Base-by-base conservation (phyloP, 2,329 filamentous ascomycete species). In the Colletotrichum sp. region DNA sequence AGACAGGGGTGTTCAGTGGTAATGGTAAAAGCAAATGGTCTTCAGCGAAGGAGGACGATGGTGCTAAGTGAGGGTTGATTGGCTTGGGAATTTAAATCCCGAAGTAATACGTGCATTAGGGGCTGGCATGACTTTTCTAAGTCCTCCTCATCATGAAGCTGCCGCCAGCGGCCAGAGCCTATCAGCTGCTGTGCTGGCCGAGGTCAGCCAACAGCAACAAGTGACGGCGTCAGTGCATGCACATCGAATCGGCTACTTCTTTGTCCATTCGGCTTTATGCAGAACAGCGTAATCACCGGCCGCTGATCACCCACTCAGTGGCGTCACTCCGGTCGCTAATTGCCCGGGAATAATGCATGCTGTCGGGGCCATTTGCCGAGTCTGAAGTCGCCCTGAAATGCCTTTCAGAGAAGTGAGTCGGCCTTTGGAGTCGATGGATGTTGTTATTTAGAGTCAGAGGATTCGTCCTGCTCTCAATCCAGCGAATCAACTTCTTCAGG, bases 181-280 rank as follows among this genome's bases (percentile, higher is more conserved):
- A 21, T 49, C 18, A n/a, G 28, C n/a, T n/a, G 28, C 57, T 18
- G 26, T 13, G 12, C 26, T 32, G 59, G 26, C 30, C 59, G 28
- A 32, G 59, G n/a, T 15, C 30, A 21, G 3, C 28, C 13, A 21
- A 62, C 30, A 21, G 30, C 6, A 32, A 1, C 18, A 62, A 34
- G 15, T 13, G n/a, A 32, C 32, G 15, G 62, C 32, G 32, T 34
- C 62, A n/a, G 62, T 39, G n/a, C 32, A 21, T 26, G n/a, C 16
- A 13, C 12, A 16, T 28, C 2, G 4, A 44, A 8, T 68, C 73
- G 69, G 73, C 69, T 76, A 68, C 73, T 76, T 68, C 30, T 8
- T 8, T 9, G 10, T 21, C 4, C 32, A 68, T 55, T 76, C 73
- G 73, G 73, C 73, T 76, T 30, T 72, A 76, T 76, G 73, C 39